Base-by-base conservation (phyloP, 2,329 filamentous ascomycete species). In the Leptographium flavum region DNA sequence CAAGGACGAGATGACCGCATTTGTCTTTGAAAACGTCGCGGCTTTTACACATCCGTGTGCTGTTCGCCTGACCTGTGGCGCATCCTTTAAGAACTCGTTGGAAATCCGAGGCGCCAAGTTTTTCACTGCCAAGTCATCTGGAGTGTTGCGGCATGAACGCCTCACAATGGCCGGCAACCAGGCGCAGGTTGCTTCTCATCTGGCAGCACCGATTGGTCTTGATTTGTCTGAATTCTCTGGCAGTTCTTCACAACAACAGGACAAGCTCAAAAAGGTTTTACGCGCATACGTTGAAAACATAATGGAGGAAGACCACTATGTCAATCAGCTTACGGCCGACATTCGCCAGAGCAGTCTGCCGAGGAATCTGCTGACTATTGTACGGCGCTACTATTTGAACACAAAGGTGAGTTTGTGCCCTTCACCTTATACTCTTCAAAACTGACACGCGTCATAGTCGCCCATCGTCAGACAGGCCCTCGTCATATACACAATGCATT, bases 401-500 rank as follows among this genome's bases (percentile, higher is more conserved):
- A 65, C 66, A 1, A 61, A 68, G 48, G 67, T 69, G 54, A 58
- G 64, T 47, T 55, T 41, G 19, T 19, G 21, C 28, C 25, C 19
- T 10, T 22, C 14, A 21, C 15, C 19, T 25, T 38, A n/a, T 33
- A 6, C 15, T 7, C 4, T 9, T 11, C 5, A 17, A n/a, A 30
- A 15, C 14, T 44, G 25, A 48, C 27, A 43, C 25, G 13, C 22
- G 21, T 8, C 13, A 4, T 49, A 71, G 58, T 68, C 67, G 1
- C 48, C 62, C 10, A 71, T 76, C 54, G 73, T 74, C 38, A 69
- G 68, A 55, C 64, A 65, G 33, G 71, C 73, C 1, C 62, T 77
- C 19, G 64, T 65, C 32, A 69, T 76, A 42, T 74, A 75, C 56
- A 67, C 67, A 37, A 72, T 72, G 64, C 70, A 77, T 54, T 76